Base-by-base conservation (phyloP, 2,329 filamentous ascomycete species). In the Fusarium metavorans region DNA sequence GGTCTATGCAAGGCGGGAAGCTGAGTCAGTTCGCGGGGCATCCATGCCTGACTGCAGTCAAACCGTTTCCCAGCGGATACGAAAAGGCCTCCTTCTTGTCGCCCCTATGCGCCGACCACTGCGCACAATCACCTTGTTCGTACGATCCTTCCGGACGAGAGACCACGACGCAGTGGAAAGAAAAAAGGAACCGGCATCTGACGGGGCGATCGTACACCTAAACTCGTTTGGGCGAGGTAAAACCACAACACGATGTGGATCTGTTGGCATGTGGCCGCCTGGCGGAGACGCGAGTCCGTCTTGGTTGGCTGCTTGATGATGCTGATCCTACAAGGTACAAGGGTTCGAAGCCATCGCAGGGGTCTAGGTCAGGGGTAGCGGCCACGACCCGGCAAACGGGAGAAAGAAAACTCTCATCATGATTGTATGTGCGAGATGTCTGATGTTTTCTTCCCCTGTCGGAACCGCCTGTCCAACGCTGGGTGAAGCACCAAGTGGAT, bases 291-390 rank as follows among this genome's bases (percentile, higher is more conserved):
- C 39, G 45, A 30, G 37, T 58, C 27, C 30, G 52, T 37, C 50
- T 45, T 79, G 75, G 66, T 76, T 78, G 74, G 77, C 66, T 75
- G 60, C 64, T 64, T 34, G 54, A 69, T 37, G 43, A 66, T 65
- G 73, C 67, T 77, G 76, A 78, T 75, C 70, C 70, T 78, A 67
- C 66, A 75, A 75, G 76, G 77, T 67, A 76, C 76, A 45, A 60
- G 68, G 68, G 25, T 56, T 61, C 71, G 72, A 71, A 60, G 58
- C 64, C 58, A 35, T 59, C 37, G 37, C 66, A 70, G 56, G 70
- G 74, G 64, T 73, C 73, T 59, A 59, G 68, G 67, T 76, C 76
- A 79, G 76, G 78, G 77, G 74, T 76, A 71, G 61, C 37, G 69
- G 65, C 37, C 45, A 57, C 48, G 60, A 72, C 56, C 66, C 66